Conservation (phyloP, 345 rosid genomes). For the Moricandia arvensis region DNA sequence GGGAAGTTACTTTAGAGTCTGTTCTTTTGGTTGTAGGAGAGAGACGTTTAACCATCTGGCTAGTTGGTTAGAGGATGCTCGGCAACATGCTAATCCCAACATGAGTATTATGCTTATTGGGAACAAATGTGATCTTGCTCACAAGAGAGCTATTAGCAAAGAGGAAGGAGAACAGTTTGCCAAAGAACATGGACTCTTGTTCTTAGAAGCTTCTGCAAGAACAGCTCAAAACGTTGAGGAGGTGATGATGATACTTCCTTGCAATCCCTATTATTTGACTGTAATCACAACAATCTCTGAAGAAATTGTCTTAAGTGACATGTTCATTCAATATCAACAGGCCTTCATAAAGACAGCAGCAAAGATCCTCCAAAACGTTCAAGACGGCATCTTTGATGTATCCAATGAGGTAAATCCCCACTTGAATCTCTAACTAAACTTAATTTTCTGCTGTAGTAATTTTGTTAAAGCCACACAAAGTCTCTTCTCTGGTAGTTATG, state of each 20-base stretch:
- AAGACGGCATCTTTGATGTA: constrained; percentile 82
- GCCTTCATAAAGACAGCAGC: constrained; percentile 91
- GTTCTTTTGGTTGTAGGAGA: constrained; percentile 52
- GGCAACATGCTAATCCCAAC: constrained; percentile 98
- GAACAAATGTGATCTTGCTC: constrained; percentile 89
- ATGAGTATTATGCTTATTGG: constrained; percentile 92
- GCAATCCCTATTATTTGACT: not conserved
- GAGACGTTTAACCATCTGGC: constrained; percentile 98
- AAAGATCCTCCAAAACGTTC: constrained; percentile 85
- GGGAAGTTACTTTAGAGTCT: not conserved
- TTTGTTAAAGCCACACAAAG: not conserved
- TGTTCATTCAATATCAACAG: constrained; percentile 38
- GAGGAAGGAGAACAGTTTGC: constrained; percentile 99
- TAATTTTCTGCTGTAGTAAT: not conserved
- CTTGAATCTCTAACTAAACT: not conserved
- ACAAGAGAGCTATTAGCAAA: constrained; percentile 87
- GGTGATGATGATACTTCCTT: constrained; percentile 44
- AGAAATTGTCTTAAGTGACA: not conserved
- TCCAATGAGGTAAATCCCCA: constrained; percentile 67
- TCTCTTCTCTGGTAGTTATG: not conserved
- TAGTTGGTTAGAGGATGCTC: constrained; percentile 96
- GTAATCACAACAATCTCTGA: not conserved
- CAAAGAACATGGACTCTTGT: constrained; percentile 82
- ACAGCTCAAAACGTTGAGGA: constrained; percentile 97
- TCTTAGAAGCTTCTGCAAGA: constrained; percentile 97